Base-by-base conservation (phyloP, 2,329 filamentous ascomycete genomes). In the Gaeumannomyces sp. region DNA sequence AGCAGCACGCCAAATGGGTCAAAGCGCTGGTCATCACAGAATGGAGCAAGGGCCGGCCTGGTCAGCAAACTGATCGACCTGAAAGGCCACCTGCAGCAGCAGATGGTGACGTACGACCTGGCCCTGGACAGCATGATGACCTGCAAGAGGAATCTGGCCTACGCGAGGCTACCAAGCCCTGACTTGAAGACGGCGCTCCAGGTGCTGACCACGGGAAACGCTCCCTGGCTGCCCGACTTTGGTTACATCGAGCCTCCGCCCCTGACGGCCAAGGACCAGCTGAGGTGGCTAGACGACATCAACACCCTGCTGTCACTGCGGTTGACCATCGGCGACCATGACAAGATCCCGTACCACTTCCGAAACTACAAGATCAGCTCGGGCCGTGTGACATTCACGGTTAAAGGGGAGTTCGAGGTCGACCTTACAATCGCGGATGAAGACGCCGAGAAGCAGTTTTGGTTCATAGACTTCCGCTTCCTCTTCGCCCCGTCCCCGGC, bases 371-470 rank as follows among this genome's bases (percentile, higher is more conserved):
- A 82, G 6, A 90, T 99, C 66, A 84, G 85, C 63, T 90, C 92
- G 63, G 95, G 96, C n/a, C 87, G 94, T 61, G 94, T 91, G 8
- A 98, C 93, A 0, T 99, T 99, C 75, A 85, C 81, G 60, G 90
- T 98, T 1, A 79, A 85, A 3, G 85, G 86, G 64, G 94, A 98
- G 74, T 97, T 97, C 71, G 94, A 98, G 74, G 86, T 98, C 27
- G 95, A 98, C 73, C 83, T 99, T 63, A 93, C 93, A 1, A 90
- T 98, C 68, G 92, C 91, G 25, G 90, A 93, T 70, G 93, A 98
- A 72, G 89, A 95, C 69, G 85, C 88, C 25, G 81, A 87, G 38
- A 89, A 90, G 64, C 93, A 96, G 71, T 96, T 96, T 73, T 97
- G 90, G 82, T 97, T 98, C 73, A 91, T 98, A 67, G 93, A 98